Evolutionary conservation across 2,329 filamentous ascomycete species (phyloP), one percentile per base, ranked within the genome.

Genomic region (Verticillium albo-atrum): DNA sequence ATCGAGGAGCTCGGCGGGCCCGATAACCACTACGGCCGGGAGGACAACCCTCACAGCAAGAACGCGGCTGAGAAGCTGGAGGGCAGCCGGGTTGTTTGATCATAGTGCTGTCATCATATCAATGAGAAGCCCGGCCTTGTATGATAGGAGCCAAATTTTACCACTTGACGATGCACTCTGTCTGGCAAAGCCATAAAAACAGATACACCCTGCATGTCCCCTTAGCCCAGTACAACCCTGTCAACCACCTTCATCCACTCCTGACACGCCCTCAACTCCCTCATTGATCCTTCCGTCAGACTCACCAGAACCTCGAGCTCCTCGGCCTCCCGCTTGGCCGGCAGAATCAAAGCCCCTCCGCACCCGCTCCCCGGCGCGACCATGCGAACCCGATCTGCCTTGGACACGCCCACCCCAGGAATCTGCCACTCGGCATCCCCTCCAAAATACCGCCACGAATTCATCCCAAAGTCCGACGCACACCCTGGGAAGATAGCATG

Each of bases 361-460:
- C 71, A 65, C 42, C 70, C 69, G 66, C 68, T 70, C 25, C 55
- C 61, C 5, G 63, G 65, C 63, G 71, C 69, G 32, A 68, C 64
- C 20, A 70, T 67, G 6, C 72, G 69, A 3, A 75, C 65, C 2
- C 66, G 63, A n/a, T 71, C 71, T 0, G 73, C 64, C 55, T 55
- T 61, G 20, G 59, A 37, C 15, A 34, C 56, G 26, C 26, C 57
- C n/a, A 55, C 32, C 20, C 70, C 71, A 0, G 71, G 68, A 14
- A 75, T 65, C 6, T 54, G 28, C 68, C 77, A 80, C 61, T 69
- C 64, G 5, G 73, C 70, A 60, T 79, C 75, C 25, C 72, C 75
- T 1, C 77, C 77, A 62, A 79, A 75, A 59, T 73, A 70, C 7
- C 75, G 69, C 77, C 77, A 80, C 4, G 76, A 78, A 62, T 79